Percentiles rank a stretch among this genome's conserved stretches.
Evolutionary conservation across 495 filamentous ascomycete genomes (phyloP).

Genomic region (Aspergillus heteromorphus): DNA sequence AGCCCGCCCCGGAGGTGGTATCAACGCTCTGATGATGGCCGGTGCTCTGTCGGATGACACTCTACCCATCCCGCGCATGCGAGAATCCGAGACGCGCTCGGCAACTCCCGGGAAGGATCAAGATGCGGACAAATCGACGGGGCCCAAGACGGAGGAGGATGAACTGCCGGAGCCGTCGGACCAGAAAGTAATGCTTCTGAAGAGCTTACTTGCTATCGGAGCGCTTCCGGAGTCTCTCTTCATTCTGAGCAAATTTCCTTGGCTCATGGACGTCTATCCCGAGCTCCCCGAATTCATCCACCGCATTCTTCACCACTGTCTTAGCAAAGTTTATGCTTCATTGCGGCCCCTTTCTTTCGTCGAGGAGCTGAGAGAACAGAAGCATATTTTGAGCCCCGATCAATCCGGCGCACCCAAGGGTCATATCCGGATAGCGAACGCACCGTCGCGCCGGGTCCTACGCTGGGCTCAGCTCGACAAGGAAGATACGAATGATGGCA

Average conservation of each 20-base stretch:
- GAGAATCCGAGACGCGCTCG: constrained; percentile 38
- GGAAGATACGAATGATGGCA: constrained; percentile 64
- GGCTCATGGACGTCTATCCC: constrained; percentile 77
- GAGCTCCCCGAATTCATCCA: constrained; percentile 75
- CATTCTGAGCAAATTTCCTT: constrained; percentile 85
- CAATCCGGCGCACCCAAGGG: constrained; percentile 62
- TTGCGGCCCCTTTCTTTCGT: constrained; percentile 41
- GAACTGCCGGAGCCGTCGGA: constrained; percentile 76
- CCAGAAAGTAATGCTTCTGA: constrained; percentile 80
- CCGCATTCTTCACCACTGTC: constrained; percentile 73
- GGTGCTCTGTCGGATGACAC: constrained; percentile 84
- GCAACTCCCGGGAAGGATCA: constrained; percentile 45
- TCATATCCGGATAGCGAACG: constrained; percentile 51
- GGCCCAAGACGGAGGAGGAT: constrained; percentile 47
- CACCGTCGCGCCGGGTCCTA: constrained; percentile 55
- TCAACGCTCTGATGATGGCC: constrained; percentile 87
- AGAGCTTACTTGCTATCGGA: constrained; percentile 82
- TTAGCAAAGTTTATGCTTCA: constrained; percentile 62
- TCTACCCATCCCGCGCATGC: constrained; percentile 43
- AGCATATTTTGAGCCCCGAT: constrained; percentile 51
- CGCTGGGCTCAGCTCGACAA: constrained; percentile 77
- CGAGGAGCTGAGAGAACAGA: constrained; percentile 38
- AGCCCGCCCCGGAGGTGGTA: constrained; percentile 56
- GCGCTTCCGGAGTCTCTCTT: constrained; percentile 91
- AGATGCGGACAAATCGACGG: constrained; percentile 44